These are phyloP conservation scores for Xerocomus brunneocitrinus DNA, from an alignment of 768 basidiomycete species.

Conservation along the genomic window DNA sequence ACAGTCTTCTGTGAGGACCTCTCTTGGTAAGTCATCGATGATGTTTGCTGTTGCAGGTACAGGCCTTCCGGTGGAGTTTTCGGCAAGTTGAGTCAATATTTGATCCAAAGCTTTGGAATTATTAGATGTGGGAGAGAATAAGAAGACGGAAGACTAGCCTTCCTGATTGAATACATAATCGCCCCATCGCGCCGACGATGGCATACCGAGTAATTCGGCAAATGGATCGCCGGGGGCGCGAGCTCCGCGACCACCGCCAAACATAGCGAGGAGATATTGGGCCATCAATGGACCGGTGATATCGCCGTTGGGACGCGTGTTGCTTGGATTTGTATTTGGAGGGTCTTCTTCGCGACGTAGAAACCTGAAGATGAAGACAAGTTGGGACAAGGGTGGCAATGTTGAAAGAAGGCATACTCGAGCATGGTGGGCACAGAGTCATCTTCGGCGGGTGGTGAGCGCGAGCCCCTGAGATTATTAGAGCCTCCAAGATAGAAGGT, in stretches of 20 bases:
- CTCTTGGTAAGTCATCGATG: slow-evolving; percentile 60
- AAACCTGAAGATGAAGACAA: slow-evolving; percentile 27
- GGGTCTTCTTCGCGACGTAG: slow-evolving; percentile 26
- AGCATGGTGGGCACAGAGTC: slow-evolving; percentile 40
- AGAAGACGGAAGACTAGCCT: slow-evolving; percentile 41
- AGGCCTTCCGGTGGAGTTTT: slow-evolving; percentile 71
- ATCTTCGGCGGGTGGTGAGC: slow-evolving; percentile 17
- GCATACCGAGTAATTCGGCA: slow-evolving; percentile 39
- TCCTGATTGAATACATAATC: slow-evolving; percentile 93
- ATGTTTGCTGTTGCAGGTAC: slow-evolving; percentile 83
- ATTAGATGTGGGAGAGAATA: slow-evolving; percentile 4
- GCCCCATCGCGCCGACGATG: slow-evolving; percentile 63
- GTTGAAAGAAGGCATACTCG: slow-evolving; percentile 39
- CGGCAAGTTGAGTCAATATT: slow-evolving; percentile 86
- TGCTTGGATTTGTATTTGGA: slow-evolving; percentile 1
- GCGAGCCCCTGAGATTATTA: slow-evolving; percentile 22
- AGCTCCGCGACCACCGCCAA: slow-evolving; percentile 35
- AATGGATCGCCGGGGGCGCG: slow-evolving; percentile 38
- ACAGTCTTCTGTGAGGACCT: slow-evolving; percentile 62
- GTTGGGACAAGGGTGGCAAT: too few relatives aligned
- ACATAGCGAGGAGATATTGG: slow-evolving; percentile 65
- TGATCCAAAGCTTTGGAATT: slow-evolving; percentile 61
- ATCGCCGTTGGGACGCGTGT: slow-evolving; percentile 26
- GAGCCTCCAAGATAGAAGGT: slow-evolving; percentile 37
- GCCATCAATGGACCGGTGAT: slow-evolving; percentile 65